Conservation (phyloP, 805 yeast species). For the Candida hungchunana region DNA sequence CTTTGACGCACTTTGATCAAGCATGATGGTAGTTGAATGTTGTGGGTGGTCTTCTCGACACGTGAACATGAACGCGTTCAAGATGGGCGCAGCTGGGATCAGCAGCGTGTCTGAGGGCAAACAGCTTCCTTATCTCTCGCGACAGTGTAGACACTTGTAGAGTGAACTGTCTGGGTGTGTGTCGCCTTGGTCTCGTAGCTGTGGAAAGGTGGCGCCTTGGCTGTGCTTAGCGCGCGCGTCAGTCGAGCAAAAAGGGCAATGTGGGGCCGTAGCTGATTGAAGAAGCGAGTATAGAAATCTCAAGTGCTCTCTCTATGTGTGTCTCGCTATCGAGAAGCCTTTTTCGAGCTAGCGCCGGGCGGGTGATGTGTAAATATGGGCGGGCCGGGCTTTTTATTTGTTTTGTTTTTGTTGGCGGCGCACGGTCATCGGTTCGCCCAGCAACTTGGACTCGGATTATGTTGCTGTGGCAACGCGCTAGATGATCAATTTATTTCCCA, state of each 20-base stretch:
- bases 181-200: too few species aligned
- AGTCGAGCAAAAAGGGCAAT: too few species aligned
- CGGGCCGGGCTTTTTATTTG: constrained; percentile 13
- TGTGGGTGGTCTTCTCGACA: constrained; percentile 13
- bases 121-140: not conserved
- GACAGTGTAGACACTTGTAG: too few species aligned
- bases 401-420: constrained; percentile 14
- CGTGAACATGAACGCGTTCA: constrained; percentile 11
- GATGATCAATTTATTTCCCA: constrained; percentile 4
- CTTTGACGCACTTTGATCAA: constrained; percentile 9
- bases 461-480: constrained; percentile 3
- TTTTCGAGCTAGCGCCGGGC: not conserved
- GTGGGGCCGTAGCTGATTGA: too few species aligned
- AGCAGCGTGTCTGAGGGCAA: not conserved
- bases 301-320: too few species aligned
- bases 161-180: too few species aligned
- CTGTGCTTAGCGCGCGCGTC: too few species aligned
- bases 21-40: constrained; percentile 1
- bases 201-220: too few species aligned
- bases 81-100: not conserved
- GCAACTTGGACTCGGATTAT: constrained; percentile 4
- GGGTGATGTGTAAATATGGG: constrained; percentile 2
- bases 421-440: constrained; percentile 13
- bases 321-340: not conserved
- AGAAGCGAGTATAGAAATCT: too few species aligned